These are phyloP conservation scores for Quercus suber DNA, from an alignment of 306 rosid species.

Conservation along the genomic window DNA sequence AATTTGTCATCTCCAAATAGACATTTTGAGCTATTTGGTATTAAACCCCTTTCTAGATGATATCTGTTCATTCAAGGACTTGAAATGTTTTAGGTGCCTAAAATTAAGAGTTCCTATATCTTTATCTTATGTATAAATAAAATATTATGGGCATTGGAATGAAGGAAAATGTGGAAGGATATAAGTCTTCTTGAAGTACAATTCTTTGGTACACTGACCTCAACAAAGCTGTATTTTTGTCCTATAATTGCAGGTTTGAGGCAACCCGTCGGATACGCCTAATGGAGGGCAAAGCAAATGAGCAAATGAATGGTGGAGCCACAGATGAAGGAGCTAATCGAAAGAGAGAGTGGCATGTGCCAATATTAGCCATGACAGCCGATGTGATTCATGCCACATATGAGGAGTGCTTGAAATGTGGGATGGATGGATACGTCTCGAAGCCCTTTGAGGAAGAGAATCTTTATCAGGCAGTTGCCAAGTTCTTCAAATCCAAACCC, in stretches of 20 bases:
- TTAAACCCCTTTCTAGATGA: background rate
- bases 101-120: background rate
- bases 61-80: background rate
- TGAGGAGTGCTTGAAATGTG: slow-evolving; percentile 74
- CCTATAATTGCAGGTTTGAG: slow-evolving; percentile 60
- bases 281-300: slow-evolving; percentile 69
- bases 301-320: slow-evolving; percentile 39
- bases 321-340: slow-evolving; percentile 27
- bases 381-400: slow-evolving; percentile 93
- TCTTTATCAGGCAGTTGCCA: slow-evolving; percentile 80
- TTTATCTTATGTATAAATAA: background rate
- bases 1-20: no score
- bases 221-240: background rate
- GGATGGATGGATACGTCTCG: slow-evolving; percentile 97
- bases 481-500: slow-evolving; percentile 60
- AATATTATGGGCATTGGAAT: no score
- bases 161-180: background rate
- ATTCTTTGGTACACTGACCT: background rate
- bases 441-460: slow-evolving; percentile 98
- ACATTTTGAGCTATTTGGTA: background rate
- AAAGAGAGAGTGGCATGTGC: slow-evolving; percentile 60
- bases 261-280: slow-evolving; percentile 68
- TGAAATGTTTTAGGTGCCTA: background rate
- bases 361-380: slow-evolving; percentile 95
- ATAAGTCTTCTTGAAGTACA: background rate